phyloP scores from a whole-genome alignment of 2,329 filamentous ascomycete genomes.

The Aspergillus fijiensis region DNA sequence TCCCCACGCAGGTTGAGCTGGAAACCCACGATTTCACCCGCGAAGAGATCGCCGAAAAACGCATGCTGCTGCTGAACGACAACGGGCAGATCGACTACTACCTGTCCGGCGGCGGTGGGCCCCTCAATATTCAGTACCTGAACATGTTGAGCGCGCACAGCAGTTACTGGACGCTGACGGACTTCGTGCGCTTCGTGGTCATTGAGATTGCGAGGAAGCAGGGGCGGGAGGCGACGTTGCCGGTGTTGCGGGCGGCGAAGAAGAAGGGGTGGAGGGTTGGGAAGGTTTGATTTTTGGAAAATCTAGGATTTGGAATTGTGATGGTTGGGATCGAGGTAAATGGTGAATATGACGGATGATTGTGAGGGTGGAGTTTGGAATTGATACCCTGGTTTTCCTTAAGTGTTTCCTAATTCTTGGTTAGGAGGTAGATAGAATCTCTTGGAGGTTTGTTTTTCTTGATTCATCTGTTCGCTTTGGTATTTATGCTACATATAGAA shows the following conservation, averaged over 20 bases:
- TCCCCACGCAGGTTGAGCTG: constrained; percentile 75
- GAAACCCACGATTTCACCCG: constrained; percentile 93
- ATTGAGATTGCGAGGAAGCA: constrained; percentile 77
- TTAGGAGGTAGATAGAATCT: too few relatives aligned
- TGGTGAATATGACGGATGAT: background rate
- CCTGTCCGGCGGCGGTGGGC: constrained; percentile 77
- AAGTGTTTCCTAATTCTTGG: too few relatives aligned
- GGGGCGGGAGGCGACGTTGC: constrained; percentile 61
- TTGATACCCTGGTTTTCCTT: background rate
- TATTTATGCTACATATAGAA: too few relatives aligned
- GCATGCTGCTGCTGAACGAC: constrained; percentile 85
- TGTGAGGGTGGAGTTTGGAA: background rate
- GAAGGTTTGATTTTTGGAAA: constrained; percentile 21
- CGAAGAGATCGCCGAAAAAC: constrained; percentile 87
- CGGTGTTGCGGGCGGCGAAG: constrained; percentile 55
- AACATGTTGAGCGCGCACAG: constrained; percentile 97
- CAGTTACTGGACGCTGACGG: constrained; percentile 84
- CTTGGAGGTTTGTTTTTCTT: too few relatives aligned
- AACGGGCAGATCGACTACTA: constrained; percentile 96
- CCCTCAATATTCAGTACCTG: constrained; percentile 90
- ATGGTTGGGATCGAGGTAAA: background rate
- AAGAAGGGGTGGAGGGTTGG: constrained; percentile 52
- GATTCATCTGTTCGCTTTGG: too few relatives aligned
- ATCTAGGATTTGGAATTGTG: too few relatives aligned
- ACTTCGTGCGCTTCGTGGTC: constrained; percentile 88